phyloP scores from a whole-genome alignment of 2,329 filamentous ascomycete species.

The Clonostachys byssicola region DNA sequence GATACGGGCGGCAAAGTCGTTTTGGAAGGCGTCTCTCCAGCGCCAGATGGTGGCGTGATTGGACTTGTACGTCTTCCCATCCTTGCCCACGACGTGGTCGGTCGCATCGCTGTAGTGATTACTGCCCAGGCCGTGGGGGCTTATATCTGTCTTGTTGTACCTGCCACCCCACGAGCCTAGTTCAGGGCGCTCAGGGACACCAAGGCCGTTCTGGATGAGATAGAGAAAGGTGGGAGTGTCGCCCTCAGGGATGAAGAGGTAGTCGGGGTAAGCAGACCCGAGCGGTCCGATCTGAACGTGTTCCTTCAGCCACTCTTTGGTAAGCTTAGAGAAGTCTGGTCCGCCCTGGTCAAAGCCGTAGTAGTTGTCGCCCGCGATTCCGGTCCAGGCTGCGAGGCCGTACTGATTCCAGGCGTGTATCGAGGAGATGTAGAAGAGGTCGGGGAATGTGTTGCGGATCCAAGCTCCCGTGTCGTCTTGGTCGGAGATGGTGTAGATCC shows the following conservation, averaged over 20 bases:
- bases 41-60: constrained; percentile 33
- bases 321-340: constrained; percentile 40
- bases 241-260: constrained; percentile 47
- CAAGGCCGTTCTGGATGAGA: constrained; percentile 20
- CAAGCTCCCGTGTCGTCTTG: constrained; percentile 54
- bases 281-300: constrained; percentile 45
- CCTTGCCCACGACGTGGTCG: constrained; percentile 15
- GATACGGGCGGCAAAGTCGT: constrained; percentile 35
- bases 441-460: constrained; percentile 48
- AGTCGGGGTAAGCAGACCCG: constrained; percentile 38
- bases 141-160: constrained; percentile 17
- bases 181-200: constrained; percentile 36
- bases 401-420: constrained; percentile 55
- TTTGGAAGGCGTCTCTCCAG: constrained; percentile 32
- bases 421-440: constrained; percentile 50
- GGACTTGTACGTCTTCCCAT: constrained; percentile 12
- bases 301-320: constrained; percentile 44
- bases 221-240: constrained; percentile 45
- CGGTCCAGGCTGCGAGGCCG: constrained; percentile 47
- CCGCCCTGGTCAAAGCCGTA: constrained; percentile 34
- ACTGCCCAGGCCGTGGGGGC: constrained; percentile 18
- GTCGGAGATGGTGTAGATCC: constrained; percentile 54
- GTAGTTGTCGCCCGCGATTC: constrained; percentile 39
- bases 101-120: constrained; percentile 19
- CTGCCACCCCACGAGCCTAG: constrained; percentile 46